Base-by-base conservation (phyloP, 1,284 basidiomycete genomes). In the Marasmius fiardii region DNA sequence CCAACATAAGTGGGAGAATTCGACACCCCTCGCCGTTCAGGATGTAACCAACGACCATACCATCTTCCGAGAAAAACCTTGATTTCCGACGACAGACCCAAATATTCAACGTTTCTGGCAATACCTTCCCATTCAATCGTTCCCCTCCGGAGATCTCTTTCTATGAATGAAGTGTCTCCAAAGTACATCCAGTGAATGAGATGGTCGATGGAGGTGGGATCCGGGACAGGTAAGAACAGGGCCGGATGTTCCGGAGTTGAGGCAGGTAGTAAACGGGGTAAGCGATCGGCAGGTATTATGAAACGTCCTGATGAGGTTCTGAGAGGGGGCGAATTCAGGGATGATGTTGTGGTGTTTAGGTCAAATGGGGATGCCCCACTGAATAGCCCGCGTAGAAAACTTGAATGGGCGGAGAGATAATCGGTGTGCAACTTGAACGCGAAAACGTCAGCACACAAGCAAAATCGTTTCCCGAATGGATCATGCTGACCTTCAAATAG, bases 121-220 rank as follows among this genome's bases (percentile, higher is more conserved):
- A 91, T 76, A 43, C 87, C 88, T 58, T 89, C 86, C 90, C 88
- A 92, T 44, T 80, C 80, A 51, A 90, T 74, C 51, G 72, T 67
- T n/a, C 84, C 82, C 18, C 74, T 68, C 56, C 79, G 75, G 20
- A 92, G 79, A 39, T 77, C 82, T 35, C 81, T 73, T 62, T 83
- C 78, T 61, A 92, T 86, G 57, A 75, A 75, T 43, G 72, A 68
- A 16, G 81, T 82, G 51, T 77, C 73, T 31, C 86, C 88, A 67
- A 86, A 88, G 71, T 92, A 90, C 77, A 91, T 85, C 82, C 86
- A 92, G 64, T 88, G 84, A 59, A 89, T 71, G 62, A 92, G 78
- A 23, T 85, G 74, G 43, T 83, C 83, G 67, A 92, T 81, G 10
- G 88, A 90, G 0, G 78, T 70, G 0, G 87, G 83, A 65, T 92